Evolutionary conservation across 345 rosid genomes (phyloP).

Genomic region (Citrus sinensis): DVS_A1.0 CM039167.1:15235501-15236000

Average conservation of each 20-base stretch:
- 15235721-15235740: background rate
- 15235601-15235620: too few species aligned
- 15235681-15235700: background rate
- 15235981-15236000: slow-evolving; percentile 49
- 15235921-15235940: slow-evolving; percentile 51
- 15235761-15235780: background rate
- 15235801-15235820: background rate
- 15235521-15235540: too few species aligned
- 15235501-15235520: too few species aligned
- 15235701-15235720: background rate
- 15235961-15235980: slow-evolving; percentile 75
- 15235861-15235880: slow-evolving; percentile 43
- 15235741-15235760: background rate
- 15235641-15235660: background rate
- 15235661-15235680: too few species aligned
- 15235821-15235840: background rate
- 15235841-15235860: background rate
- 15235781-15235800: background rate
- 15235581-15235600: too few species aligned
- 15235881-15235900: slow-evolving; percentile 16
- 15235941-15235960: slow-evolving; percentile 90
- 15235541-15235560: too few species aligned
- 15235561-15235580: too few species aligned
- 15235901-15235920: slow-evolving; percentile 43
- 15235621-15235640: too few species aligned